A percentile compares a stretch with the other conserved stretches of the same genome.
phyloP scores from a whole-genome alignment of 2,329 filamentous ascomycete genomes.

The Aspergillus aculeatus region DNA sequence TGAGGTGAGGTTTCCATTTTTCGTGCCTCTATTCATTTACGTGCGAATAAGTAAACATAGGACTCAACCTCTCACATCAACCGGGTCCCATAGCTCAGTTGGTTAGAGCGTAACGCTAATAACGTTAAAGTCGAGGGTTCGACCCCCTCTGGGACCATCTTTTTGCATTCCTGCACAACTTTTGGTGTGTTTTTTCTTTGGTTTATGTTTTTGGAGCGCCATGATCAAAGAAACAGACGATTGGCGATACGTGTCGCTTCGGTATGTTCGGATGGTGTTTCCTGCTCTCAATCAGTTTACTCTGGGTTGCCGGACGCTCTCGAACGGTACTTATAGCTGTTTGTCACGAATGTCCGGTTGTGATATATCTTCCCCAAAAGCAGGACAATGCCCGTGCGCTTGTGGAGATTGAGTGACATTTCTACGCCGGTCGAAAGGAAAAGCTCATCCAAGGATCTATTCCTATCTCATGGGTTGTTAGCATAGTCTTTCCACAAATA shows the following conservation, averaged over 20 bases:
- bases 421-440: too few relatives aligned
- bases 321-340: too few relatives aligned
- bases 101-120: neutral
- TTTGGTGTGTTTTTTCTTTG: neutral
- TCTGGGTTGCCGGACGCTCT: too few relatives aligned
- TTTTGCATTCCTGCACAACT: neutral
- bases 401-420: too few relatives aligned
- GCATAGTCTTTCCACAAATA: too few relatives aligned
- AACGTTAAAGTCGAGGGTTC: neutral
- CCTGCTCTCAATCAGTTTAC: too few relatives aligned
- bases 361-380: too few relatives aligned
- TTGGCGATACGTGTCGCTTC: neutral
- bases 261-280: neutral
- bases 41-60: fast-evolving
- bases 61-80: neutral
- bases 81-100: neutral
- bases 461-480: too few relatives aligned
- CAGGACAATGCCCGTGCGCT: too few relatives aligned
- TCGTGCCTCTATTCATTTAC: neutral
- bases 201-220: neutral
- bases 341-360: too few relatives aligned
- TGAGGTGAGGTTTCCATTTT: neutral
- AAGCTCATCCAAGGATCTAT: too few relatives aligned
- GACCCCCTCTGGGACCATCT: neutral
- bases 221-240: too few relatives aligned